Base-by-base conservation (phyloP, 2,329 filamentous ascomycete genomes). In the Aspergillus aculeatinus region DNA sequence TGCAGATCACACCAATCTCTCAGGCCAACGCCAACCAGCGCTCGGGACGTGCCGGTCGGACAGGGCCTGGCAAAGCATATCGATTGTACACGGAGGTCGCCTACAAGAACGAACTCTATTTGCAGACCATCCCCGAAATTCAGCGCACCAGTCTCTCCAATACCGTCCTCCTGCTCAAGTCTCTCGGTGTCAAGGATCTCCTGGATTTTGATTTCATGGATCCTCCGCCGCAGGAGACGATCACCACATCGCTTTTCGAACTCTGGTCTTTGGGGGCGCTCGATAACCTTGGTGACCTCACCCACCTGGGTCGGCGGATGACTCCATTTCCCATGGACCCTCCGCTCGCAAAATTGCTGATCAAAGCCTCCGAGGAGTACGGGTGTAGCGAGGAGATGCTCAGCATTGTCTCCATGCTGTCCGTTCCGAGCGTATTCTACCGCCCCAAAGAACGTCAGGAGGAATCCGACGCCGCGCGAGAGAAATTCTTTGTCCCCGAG, bases 201-300 rank as follows among this genome's bases (percentile, higher is more conserved):
- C 79, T 99, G 1, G 94, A 99, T 74, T 99, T 99, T 71, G 92
- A 98, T 74, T 99, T 99, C 69, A 98, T 99, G 94, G 95, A 99
- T 67, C 95, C 95, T 1, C 95, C 95, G 6, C 95, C 95, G 0
- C 95, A 99, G 77, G 96, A 99, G 70, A 97, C 93, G 0, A 98
- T 99, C 66, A 94, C 92, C 0, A 99, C 95, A 0, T 97, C 93
- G 3, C 87, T 99, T 39, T 99, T 98, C 77, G 95, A 99, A 69
- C 85, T 99, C 0, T 99, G 95, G 95, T 93, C 95, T 0, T 82
- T 99, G 0, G 95, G 95, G 1, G 94, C 95, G 0, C 79, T 99
- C 12, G 92, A 97, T 73, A 97, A 99, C 68, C 84, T 98, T 16
- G 96, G 95, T 39, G 92, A 97, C 66, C 83, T 99, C 27, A 99